phyloP scores from a whole-genome alignment of 2,329 filamentous ascomycete species.

The Aspergillus costaricaensis region DNA sequence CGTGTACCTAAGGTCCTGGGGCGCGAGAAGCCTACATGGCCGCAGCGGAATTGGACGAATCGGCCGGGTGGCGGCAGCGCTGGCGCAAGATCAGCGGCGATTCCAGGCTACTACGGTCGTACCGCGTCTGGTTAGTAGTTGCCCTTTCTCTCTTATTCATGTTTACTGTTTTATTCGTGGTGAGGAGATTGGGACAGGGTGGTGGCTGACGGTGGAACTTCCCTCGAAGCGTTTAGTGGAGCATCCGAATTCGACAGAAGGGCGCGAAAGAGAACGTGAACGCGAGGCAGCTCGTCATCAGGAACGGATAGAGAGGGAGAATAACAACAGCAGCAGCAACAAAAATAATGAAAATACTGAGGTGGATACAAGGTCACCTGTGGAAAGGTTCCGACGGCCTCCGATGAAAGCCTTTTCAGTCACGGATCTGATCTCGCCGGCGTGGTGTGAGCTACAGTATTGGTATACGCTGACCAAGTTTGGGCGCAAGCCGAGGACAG shows the following conservation, averaged over 20 bases:
- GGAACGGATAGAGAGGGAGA: slow-evolving; percentile 22
- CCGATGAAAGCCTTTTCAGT: slow-evolving; percentile 81
- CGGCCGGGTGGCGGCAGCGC: slow-evolving; percentile 19
- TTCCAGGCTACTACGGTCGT: slow-evolving; percentile 27
- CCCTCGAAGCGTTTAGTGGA: slow-evolving; percentile 62
- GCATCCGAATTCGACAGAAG: slow-evolving; percentile 43
- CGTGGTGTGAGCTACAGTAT: slow-evolving; percentile 96
- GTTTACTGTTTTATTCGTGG: slow-evolving; percentile 27
- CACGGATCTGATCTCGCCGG: slow-evolving; percentile 81
- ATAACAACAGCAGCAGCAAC: too few species aligned
- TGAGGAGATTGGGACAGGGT: slow-evolving; percentile 4
- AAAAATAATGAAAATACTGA: slow-evolving; percentile 17
- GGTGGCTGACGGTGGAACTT: slow-evolving; percentile 62
- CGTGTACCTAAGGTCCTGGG: slow-evolving; percentile 47
- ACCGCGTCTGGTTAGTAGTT: slow-evolving; percentile 42
- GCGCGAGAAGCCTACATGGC: slow-evolving; percentile 36
- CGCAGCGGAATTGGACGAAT: slow-evolving; percentile 14
- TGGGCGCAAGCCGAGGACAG: slow-evolving; percentile 73
- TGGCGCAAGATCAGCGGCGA: slow-evolving; percentile 31
- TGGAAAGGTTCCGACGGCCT: slow-evolving; percentile 75
- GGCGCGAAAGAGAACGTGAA: slow-evolving; percentile 36
- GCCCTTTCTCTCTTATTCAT: slow-evolving; percentile 30
- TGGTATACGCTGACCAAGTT: slow-evolving; percentile 79
- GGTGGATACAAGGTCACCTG: slow-evolving; percentile 59
- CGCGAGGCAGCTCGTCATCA: slow-evolving; percentile 29